These are phyloP conservation scores for Lantana camara DNA, from an alignment of 257 asterid species.

Conservation along the genomic window DNA sequence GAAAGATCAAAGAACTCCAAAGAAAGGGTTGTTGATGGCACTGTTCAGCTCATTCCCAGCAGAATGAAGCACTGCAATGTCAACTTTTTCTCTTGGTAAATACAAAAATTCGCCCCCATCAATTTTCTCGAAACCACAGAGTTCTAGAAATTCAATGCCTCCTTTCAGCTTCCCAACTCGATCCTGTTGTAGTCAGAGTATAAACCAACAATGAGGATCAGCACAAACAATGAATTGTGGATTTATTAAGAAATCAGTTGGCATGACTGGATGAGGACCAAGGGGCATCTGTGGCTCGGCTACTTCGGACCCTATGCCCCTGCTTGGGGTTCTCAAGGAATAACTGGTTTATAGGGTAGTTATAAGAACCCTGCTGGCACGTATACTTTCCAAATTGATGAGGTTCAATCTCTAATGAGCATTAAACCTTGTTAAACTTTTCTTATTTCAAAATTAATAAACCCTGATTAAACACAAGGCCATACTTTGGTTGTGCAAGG, in stretches of 20 bases:
- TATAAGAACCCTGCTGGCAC: too few relatives aligned
- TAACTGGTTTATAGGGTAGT: too few relatives aligned
- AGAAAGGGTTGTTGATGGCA: conserved; percentile 90
- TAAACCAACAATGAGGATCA: neutral
- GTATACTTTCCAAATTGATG: too few relatives aligned
- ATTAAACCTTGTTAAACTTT: too few relatives aligned
- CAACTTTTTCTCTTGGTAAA: conserved; percentile 68
- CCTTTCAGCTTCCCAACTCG: conserved; percentile 91
- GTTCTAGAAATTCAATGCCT: conserved; percentile 86
- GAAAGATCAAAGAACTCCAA: conserved; percentile 72
- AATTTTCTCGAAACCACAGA: conserved; percentile 87
- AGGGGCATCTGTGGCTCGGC: too few relatives aligned
- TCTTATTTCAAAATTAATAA: too few relatives aligned
- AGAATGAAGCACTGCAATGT: conserved; percentile 76
- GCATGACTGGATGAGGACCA: too few relatives aligned
- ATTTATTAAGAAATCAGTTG: neutral
- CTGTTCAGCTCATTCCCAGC: conserved; percentile 89
- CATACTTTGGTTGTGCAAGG: too few relatives aligned
- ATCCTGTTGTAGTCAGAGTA: conserved; percentile 57
- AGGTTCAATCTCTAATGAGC: too few relatives aligned
- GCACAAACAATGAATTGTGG: neutral
- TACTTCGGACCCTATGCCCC: too few relatives aligned
- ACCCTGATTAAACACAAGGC: too few relatives aligned
- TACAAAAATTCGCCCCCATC: conserved; percentile 29
- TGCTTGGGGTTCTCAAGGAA: too few relatives aligned